phyloP scores from a whole-genome alignment of 129 eudicot genomes.

The Heracleum sosnowskyi region DNA sequence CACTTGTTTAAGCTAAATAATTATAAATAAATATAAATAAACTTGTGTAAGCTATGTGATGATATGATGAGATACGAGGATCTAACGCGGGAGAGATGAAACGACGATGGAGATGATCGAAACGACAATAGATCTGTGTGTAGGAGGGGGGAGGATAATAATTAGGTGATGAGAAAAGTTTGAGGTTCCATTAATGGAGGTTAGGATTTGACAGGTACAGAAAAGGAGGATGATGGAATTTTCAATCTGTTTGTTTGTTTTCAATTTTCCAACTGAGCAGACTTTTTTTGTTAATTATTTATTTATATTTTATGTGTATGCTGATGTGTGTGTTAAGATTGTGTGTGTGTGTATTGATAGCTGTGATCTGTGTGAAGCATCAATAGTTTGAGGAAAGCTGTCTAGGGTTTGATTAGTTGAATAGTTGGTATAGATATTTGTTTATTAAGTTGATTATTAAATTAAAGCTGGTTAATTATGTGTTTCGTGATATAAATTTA shows the following conservation, averaged over 20 bases:
- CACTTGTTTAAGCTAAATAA: too few relatives aligned
- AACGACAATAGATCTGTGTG: background rate
- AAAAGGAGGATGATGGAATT: background rate
- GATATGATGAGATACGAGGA: background rate
- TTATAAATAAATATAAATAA: too few relatives aligned
- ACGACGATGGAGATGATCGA: background rate
- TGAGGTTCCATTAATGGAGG: conserved; percentile 9
- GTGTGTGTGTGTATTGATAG: background rate
- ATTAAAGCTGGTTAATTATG: too few relatives aligned
- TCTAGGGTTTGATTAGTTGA: conserved; percentile 2
- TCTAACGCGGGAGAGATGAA: background rate
- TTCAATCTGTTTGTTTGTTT: background rate
- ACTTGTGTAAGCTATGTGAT: too few relatives aligned
- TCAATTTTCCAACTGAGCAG: background rate
- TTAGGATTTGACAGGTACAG: background rate
- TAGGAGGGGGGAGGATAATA: background rate
- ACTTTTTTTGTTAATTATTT: background rate
- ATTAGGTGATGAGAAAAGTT: background rate
- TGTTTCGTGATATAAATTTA: too few relatives aligned
- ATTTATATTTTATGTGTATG: background rate
- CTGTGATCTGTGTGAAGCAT: conserved; percentile 2
- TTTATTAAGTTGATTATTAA: background rate
- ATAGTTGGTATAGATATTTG: background rate
- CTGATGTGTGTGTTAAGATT: background rate
- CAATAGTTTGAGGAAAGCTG: background rate